These are phyloP conservation scores for Gilbertella persicaria DNA, from an alignment of 371 early-diverging fungal genomes.

Conservation along the genomic window DNA sequence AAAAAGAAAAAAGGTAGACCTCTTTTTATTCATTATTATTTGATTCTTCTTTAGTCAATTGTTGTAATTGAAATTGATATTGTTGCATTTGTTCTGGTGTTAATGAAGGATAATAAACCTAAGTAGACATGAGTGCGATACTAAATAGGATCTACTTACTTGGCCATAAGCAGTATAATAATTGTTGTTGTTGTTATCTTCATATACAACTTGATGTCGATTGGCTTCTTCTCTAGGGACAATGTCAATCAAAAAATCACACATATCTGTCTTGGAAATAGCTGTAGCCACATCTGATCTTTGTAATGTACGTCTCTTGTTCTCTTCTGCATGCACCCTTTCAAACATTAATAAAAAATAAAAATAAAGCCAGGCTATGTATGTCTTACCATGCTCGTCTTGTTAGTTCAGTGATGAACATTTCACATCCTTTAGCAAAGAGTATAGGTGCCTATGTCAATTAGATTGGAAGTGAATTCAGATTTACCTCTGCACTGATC, in stretches of 20 bases:
- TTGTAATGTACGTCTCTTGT: conserved; percentile 98
- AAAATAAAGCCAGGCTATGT: too few species aligned
- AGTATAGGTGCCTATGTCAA: conserved; percentile 84
- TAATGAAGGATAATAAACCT: conserved; percentile 18
- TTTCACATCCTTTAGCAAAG: conserved; percentile 97
- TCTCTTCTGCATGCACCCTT: conserved; percentile 97
- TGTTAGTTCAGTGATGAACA: conserved; percentile 96
- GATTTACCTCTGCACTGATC: conserved; percentile 39
- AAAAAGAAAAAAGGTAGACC: conserved; percentile 1
- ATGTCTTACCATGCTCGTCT: conserved; percentile 83
- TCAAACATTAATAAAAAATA: neutral
- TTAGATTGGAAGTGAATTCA: conserved; percentile 10
- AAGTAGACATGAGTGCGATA: conserved; percentile 21
- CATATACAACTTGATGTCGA: conserved; percentile 19
- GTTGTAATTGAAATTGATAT: conserved; percentile 21
- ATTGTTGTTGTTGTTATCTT: conserved; percentile 21
- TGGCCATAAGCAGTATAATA: conserved; percentile 31
- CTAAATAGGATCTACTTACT: conserved; percentile 14
- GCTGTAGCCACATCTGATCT: conserved; percentile 95
- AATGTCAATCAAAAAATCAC: conserved; percentile 99
- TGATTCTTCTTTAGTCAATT: conserved; percentile 18
- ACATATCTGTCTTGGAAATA: conserved; percentile 93
- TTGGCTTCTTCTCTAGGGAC: conserved; percentile 90
- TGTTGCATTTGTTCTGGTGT: conserved; percentile 23
- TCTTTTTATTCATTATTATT: neutral